phyloP scores from a whole-genome alignment of 1,284 basidiomycete genomes.

The Malassezia equina region DNA sequence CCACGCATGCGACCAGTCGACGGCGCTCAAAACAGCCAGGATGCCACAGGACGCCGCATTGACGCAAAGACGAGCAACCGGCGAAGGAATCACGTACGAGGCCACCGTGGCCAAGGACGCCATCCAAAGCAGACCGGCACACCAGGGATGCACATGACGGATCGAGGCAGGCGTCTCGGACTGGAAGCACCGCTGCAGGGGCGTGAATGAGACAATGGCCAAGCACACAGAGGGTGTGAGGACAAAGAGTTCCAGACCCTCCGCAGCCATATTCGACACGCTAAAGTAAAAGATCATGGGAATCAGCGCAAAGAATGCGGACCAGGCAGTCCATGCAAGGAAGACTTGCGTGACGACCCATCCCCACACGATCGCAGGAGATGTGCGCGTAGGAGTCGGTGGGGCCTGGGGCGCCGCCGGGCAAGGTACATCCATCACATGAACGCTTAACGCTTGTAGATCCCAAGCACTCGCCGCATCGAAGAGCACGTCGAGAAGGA shows the following conservation, averaged over 20 bases:
- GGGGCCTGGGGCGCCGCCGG: background rate
- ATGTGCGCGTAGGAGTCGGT: background rate
- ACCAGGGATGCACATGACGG: background rate
- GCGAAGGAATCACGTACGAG: slow-evolving; percentile 22
- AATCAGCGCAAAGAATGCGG: slow-evolving; percentile 68
- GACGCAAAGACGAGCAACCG: slow-evolving; percentile 22
- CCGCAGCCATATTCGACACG: slow-evolving; percentile 40
- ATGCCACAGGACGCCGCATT: slow-evolving; percentile 23
- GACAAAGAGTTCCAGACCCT: slow-evolving; percentile 37
- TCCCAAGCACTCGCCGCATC: slow-evolving; percentile 35
- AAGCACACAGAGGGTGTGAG: slow-evolving; percentile 30
- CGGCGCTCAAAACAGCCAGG: slow-evolving; percentile 22
- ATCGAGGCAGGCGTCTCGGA: background rate
- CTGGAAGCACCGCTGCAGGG: slow-evolving; percentile 8
- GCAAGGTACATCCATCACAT: slow-evolving; percentile 18
- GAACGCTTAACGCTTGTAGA: slow-evolving; percentile 29
- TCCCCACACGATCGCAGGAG: too few species aligned
- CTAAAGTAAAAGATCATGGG: slow-evolving; percentile 50
- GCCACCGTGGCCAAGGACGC: slow-evolving; percentile 22
- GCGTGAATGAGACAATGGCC: slow-evolving; percentile 18
- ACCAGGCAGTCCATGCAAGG: slow-evolving; percentile 78
- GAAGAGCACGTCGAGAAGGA: slow-evolving; percentile 39
- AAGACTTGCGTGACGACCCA: slow-evolving; percentile 6
- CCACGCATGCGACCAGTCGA: slow-evolving; percentile 39
- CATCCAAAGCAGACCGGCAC: slow-evolving; percentile 20